Evolutionary conservation across 2,329 filamentous ascomycete genomes (phyloP).

Genomic region (Colletotrichum costaricense): DNA sequence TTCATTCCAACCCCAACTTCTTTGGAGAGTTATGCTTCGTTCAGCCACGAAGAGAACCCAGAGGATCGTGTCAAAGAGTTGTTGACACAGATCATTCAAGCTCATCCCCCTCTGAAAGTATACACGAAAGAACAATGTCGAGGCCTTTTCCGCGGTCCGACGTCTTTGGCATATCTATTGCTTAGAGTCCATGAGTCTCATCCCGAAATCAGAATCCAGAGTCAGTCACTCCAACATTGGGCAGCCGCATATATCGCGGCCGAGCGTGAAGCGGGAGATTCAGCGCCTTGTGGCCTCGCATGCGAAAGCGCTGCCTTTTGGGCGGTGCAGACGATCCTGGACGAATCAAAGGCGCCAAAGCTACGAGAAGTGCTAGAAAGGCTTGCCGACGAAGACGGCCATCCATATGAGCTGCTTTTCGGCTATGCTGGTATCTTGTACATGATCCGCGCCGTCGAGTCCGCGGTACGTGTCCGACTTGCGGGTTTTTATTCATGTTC

Average conservation of each 20-base stretch:
- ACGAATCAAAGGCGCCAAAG: constrained; percentile 50
- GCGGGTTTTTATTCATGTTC: constrained; percentile 47
- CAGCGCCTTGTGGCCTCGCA: constrained; percentile 58
- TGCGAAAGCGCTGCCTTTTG: constrained; percentile 59
- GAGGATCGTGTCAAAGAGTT: background rate
- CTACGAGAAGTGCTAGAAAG: constrained; percentile 38
- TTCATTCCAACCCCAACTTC: background rate
- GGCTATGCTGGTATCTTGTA: constrained; percentile 77
- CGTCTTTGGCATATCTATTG: constrained; percentile 65
- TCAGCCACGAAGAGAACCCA: background rate
- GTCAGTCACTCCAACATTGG: constrained; percentile 56
- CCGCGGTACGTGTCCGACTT: constrained; percentile 60
- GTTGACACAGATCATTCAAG: constrained; percentile 42
- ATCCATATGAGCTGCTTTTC: constrained; percentile 71
- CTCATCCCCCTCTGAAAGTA: constrained; percentile 47
- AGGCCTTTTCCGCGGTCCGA: constrained; percentile 65
- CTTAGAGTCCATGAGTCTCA: constrained; percentile 56
- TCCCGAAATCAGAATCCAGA: constrained; percentile 55
- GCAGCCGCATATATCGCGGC: constrained; percentile 58
- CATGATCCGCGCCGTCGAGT: constrained; percentile 71
- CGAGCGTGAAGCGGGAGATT: constrained; percentile 48
- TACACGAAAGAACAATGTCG: constrained; percentile 50
- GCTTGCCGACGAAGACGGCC: constrained; percentile 47
- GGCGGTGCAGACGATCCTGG: constrained; percentile 56
- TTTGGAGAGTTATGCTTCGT: background rate